These are phyloP conservation scores for Entrophospora sp. DNA, from an alignment of 192 early-diverging fungal genomes.

Conservation along the genomic window DNA sequence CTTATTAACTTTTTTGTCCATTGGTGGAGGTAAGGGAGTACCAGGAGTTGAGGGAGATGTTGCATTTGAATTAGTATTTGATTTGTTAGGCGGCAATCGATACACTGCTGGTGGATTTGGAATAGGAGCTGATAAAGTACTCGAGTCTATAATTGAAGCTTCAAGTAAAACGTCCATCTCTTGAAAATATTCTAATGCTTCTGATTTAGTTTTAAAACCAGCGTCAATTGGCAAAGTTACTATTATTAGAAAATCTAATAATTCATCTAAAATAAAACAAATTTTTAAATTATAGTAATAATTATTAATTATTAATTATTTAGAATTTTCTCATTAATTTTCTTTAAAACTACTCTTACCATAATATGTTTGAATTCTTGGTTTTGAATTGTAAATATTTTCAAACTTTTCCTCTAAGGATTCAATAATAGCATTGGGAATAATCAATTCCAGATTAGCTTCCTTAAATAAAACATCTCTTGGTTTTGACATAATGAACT, in stretches of 20 bases:
- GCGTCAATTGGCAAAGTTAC: constrained; percentile 29
- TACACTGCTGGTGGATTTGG: constrained; percentile 11
- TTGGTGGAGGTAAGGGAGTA: constrained; percentile 14
- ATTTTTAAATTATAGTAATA: too few relatives aligned
- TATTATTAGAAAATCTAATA: constrained; percentile 25
- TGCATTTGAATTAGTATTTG: constrained; percentile 5
- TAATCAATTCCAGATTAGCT: too few relatives aligned
- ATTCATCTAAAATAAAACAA: too few relatives aligned
- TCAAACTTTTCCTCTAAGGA: too few relatives aligned
- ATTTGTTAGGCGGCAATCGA: constrained; percentile 5
- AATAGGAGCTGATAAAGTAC: neutral
- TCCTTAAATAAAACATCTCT: too few relatives aligned
- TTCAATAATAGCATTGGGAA: too few relatives aligned
- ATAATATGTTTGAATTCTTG: too few relatives aligned
- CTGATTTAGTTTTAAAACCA: constrained; percentile 23
- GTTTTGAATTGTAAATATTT: too few relatives aligned
- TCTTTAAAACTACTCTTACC: too few relatives aligned
- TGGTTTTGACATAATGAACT: too few relatives aligned
- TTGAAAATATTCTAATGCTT: constrained; percentile 33
- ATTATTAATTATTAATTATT: too few relatives aligned
- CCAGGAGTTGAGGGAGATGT: constrained; percentile 27
- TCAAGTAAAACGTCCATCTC: constrained; percentile 48
- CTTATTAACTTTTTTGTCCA: constrained; percentile 24
- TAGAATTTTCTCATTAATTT: too few relatives aligned
- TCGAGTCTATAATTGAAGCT: constrained; percentile 39